phyloP scores from a whole-genome alignment of 352 stramenopile species.

The Blastocystis sp. region DNA sequence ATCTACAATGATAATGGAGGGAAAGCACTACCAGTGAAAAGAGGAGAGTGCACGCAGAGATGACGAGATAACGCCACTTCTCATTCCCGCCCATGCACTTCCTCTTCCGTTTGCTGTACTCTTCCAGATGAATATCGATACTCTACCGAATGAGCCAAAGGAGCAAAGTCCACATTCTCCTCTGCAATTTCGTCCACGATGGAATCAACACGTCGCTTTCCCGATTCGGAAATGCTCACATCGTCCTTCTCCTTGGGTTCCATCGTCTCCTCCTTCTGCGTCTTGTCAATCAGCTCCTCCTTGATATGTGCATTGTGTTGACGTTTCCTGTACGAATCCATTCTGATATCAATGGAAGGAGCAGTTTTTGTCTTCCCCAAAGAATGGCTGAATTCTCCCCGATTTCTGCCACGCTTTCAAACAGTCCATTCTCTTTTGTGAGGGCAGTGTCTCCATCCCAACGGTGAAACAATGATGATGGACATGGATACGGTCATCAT shows the following conservation, averaged over 20 bases:
- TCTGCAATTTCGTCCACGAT: background rate
- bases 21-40: slow-evolving; percentile 15
- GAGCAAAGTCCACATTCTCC: background rate
- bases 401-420: background rate
- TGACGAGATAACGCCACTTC: background rate
- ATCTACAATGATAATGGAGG: background rate
- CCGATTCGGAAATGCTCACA: slow-evolving; percentile 14
- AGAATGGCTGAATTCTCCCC: background rate
- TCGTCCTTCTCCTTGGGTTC: background rate
- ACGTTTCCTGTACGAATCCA: slow-evolving; percentile 37
- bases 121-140: slow-evolving; percentile 40
- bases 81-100: slow-evolving; percentile 8
- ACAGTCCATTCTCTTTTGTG: background rate
- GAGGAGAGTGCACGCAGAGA: slow-evolving; percentile 38
- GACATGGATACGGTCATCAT: background rate
- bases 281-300: slow-evolving; percentile 21
- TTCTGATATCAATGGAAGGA: background rate
- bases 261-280: background rate
- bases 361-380: background rate
- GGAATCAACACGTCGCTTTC: background rate
- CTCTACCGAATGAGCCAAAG: background rate
- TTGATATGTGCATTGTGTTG: background rate
- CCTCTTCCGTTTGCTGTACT: background rate
- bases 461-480: background rate
- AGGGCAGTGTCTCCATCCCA: no score